Evolutionary conservation across 2,329 filamentous ascomycete species (phyloP).

Genomic region (Podosphaera aphanis): DNA sequence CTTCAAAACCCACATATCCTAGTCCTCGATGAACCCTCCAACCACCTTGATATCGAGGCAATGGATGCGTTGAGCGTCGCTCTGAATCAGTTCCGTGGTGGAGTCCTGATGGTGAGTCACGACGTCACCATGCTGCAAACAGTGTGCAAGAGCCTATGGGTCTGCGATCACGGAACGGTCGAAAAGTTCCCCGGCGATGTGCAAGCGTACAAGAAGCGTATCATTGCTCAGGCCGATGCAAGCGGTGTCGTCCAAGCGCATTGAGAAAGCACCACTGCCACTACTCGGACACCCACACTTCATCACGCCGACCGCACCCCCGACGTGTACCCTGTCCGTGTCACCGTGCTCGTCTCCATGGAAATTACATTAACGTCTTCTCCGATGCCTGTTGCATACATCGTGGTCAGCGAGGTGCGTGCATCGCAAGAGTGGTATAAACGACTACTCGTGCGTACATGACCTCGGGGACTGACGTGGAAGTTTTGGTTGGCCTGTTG

Average conservation of each 20-base stretch:
- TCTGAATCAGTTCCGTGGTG: constrained; percentile 68
- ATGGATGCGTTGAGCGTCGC: constrained; percentile 81
- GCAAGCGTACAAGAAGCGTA: constrained; percentile 92
- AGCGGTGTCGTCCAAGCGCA: constrained; percentile 42
- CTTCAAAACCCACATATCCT: constrained; percentile 89
- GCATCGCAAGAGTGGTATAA: no score
- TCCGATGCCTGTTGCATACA: no score
- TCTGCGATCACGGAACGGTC: constrained; percentile 81
- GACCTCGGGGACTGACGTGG: no score
- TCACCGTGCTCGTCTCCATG: no score
- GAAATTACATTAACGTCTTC: no score
- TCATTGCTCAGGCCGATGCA: constrained; percentile 67
- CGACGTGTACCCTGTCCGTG: no score
- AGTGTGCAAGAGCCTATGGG: constrained; percentile 86
- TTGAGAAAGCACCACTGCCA: no score
- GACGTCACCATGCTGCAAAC: constrained; percentile 97
- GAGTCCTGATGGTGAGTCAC: constrained; percentile 96
- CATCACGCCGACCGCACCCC: no score
- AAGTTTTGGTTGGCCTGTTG: no score
- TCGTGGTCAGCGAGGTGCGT: no score
- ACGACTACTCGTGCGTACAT: no score
- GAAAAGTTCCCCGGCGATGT: constrained; percentile 93
- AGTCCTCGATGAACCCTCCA: constrained; percentile 93
- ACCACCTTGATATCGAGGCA: constrained; percentile 96
- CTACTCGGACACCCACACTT: no score